A percentile compares a stretch with the other conserved stretches of the same genome.
Evolutionary conservation across 2,329 filamentous ascomycete genomes (phyloP).

Genomic region (Neonectria faginata): DNA sequence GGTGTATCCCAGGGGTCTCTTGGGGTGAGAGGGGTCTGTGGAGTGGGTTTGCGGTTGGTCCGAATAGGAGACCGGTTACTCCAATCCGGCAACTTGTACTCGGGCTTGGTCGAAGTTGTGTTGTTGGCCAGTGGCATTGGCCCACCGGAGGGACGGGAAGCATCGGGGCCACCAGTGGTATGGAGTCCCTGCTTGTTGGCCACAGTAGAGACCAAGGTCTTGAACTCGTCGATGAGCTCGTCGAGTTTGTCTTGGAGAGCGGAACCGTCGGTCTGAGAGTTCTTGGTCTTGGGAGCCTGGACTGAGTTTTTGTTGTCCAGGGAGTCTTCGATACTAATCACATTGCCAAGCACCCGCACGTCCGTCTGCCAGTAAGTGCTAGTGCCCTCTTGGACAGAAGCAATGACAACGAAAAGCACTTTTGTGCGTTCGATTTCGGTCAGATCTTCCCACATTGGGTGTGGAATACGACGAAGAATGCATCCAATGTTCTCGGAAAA

Average conservation of each 20-base stretch:
- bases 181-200: not conserved
- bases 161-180: no score
- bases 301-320: not conserved
- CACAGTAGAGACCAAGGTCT: not conserved
- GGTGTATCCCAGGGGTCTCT: not conserved
- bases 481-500: conserved; percentile 12
- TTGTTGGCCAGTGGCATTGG: not conserved
- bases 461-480: conserved; percentile 7
- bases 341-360: not conserved
- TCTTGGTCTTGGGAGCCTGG: not conserved
- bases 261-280: not conserved
- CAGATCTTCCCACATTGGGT: conserved; percentile 4
- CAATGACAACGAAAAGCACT: not conserved
- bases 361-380: not conserved
- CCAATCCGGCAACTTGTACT: not conserved
- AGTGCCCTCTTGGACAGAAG: not conserved
- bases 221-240: not conserved
- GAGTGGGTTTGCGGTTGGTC: not conserved
- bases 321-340: not conserved
- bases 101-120: not conserved
- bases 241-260: not conserved
- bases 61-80: not conserved
- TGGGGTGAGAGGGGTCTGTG: not conserved
- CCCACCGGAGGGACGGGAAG: not conserved
- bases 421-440: not conserved